phyloP scores from a whole-genome alignment of 1,139 yeast species.

The Kodamaea anthophila region DNA sequence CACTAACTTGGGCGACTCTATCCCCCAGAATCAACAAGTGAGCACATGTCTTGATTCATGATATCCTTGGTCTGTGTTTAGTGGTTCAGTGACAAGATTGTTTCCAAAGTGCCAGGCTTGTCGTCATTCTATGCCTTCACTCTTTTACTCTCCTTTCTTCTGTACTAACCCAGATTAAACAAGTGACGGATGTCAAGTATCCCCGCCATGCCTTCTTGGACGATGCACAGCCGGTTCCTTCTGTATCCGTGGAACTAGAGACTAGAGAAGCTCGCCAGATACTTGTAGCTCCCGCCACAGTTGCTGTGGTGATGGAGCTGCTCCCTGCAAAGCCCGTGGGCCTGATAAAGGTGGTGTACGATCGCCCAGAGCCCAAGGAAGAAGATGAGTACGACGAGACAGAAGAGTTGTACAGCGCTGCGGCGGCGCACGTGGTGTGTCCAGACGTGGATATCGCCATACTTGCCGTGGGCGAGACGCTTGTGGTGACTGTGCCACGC shows the following conservation, averaged over 20 bases:
- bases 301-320: slow-evolving; percentile 20
- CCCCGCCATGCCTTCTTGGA: slow-evolving; percentile 53
- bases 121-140: too few species aligned
- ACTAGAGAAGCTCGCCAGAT: slow-evolving; percentile 11
- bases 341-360: slow-evolving; percentile 18
- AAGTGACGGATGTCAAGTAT: slow-evolving; percentile 45
- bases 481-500: slow-evolving; percentile 28
- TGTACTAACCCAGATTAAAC: slow-evolving; percentile 59
- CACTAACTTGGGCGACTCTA: slow-evolving; percentile 10
- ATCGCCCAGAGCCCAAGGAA: slow-evolving; percentile 10
- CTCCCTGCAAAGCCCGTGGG: slow-evolving; percentile 18
- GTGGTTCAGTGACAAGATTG: too few species aligned
- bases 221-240: slow-evolving; percentile 22
- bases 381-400: slow-evolving; percentile 46
- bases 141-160: too few species aligned
- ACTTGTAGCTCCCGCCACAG: slow-evolving; percentile 25
- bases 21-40: too few species aligned
- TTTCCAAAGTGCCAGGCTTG: too few species aligned
- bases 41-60: too few species aligned
- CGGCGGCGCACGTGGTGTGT: slow-evolving; percentile 19
- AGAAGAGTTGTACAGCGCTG: slow-evolving; percentile 45
- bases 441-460: slow-evolving; percentile 23
- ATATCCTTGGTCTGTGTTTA: too few species aligned
- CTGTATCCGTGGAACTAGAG: slow-evolving; percentile 6
- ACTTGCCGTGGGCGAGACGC: slow-evolving; percentile 8